These are phyloP conservation scores for Penicillium digitatum DNA, from an alignment of 2,329 filamentous ascomycete species.

Conservation along the genomic window DNA sequence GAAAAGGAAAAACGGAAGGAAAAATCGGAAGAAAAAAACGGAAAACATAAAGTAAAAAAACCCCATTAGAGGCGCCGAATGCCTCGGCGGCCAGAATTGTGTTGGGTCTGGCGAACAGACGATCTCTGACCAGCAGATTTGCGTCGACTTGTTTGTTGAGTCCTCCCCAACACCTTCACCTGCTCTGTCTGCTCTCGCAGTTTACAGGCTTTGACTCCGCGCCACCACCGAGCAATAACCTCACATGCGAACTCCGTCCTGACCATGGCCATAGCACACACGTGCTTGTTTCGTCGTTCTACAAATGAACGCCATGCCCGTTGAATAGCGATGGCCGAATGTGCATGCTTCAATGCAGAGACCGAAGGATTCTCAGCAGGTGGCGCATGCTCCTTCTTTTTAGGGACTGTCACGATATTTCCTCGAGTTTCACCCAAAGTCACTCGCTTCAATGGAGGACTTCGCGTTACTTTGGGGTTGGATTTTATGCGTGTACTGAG, in stretches of 20 bases:
- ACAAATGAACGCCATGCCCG: slow-evolving; percentile 45
- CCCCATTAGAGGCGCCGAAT: background rate
- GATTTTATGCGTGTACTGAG: too few species aligned
- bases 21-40: background rate
- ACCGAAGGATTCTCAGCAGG: slow-evolving; percentile 57
- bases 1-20: background rate
- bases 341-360: slow-evolving; percentile 46
- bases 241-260: slow-evolving; percentile 40
- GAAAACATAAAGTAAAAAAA: background rate
- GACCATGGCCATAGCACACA: slow-evolving; percentile 32
- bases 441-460: background rate
- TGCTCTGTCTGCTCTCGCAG: slow-evolving; percentile 6
- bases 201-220: slow-evolving; percentile 18
- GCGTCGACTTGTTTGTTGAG: background rate
- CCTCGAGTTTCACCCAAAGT: slow-evolving; percentile 14
- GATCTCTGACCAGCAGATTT: background rate
- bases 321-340: slow-evolving; percentile 54
- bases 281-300: slow-evolving; percentile 16
- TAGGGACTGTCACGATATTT: slow-evolving; percentile 3
- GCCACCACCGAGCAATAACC: slow-evolving; percentile 38
- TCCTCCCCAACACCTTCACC: background rate
- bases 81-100: background rate
- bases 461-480: background rate
- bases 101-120: background rate
- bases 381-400: slow-evolving; percentile 11